Evolutionary conservation across 768 basidiomycete genomes (phyloP), one percentile per base, ranked within the genome.

Genomic region (Suillus subluteus): DNA sequence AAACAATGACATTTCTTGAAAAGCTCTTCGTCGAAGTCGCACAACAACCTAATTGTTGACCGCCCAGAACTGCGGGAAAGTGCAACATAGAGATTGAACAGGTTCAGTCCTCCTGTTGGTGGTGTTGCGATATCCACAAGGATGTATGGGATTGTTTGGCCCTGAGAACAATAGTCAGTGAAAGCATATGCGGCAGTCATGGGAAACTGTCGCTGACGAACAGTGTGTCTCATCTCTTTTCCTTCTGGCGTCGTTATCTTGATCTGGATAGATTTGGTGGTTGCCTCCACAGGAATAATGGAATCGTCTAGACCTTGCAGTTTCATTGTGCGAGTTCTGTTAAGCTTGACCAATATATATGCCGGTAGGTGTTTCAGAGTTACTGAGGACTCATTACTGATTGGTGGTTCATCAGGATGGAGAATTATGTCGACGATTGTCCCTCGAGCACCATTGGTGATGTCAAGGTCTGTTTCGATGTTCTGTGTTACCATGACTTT

Each of bases 11-110:
- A n/a, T n/a, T n/a, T n/a, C n/a, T n/a, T n/a, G n/a, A n/a, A n/a
- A n/a, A n/a, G n/a, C n/a, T n/a, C n/a, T n/a, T n/a, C 21, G 11
- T 80, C 70, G 48, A 80, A 80, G 43, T 78, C 71, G 0, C 73
- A 67, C 16, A 79, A 63, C 0, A 81, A 66, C 2, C 72, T 62
- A 3, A 81, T 78, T 0, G 68, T 76, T 2, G 62, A 32, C 13
- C 67, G 11, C 5, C 80, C 77, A 0, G 67, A 70, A 61, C 80
- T 79, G 6, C 76, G 2, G 4, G 82, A 84, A 3, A 83, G 66
- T 38, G 82, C 77, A 2, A 83, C 79, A 66, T 82, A 83, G 2
- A 78, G 59, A 55, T 82, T 83, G 75, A 83, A 83, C 1, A 77
- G 56, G n/a, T n/a, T n/a, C n/a, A 0, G 69, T 0, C 56, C 63